Percentiles rank a stretch among this genome's conserved stretches.
phyloP scores from a whole-genome alignment of 768 basidiomycete species.

The Collybiopsis luxurians region DNA sequence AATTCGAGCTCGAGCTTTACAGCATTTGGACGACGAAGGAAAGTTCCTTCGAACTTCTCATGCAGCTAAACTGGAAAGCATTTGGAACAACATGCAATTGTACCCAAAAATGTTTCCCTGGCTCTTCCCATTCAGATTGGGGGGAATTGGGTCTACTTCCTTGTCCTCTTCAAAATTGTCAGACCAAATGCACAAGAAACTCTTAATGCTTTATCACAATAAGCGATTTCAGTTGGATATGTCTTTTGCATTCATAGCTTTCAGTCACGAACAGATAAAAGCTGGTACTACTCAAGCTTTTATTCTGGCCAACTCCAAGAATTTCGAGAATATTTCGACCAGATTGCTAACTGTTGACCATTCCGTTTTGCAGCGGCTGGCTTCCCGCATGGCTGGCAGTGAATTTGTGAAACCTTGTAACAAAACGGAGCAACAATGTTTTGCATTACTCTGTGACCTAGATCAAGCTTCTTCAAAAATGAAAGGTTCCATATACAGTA shows the following conservation, averaged over 20 bases:
- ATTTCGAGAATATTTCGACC: constrained; percentile 15
- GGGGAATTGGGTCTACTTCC: constrained; percentile 16
- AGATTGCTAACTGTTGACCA: constrained; percentile 13
- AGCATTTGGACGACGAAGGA: constrained; percentile 20
- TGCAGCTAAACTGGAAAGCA: constrained; percentile 15
- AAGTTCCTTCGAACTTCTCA: constrained; percentile 27
- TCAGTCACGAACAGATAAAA: constrained; percentile 31
- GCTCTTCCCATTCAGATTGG: constrained; percentile 38
- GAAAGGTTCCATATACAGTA: constrained; percentile 20
- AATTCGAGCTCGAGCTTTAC: constrained; percentile 21
- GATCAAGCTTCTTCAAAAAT: constrained; percentile 21
- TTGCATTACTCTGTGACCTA: constrained; percentile 21
- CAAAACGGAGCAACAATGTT: constrained; percentile 21
- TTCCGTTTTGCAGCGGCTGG: constrained; percentile 8
- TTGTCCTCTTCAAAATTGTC: constrained; percentile 9
- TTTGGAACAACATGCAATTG: constrained; percentile 29
- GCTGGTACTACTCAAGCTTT: constrained; percentile 17
- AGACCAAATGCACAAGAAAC: constrained; percentile 18
- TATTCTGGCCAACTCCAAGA: constrained; percentile 12
- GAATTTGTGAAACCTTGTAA: constrained; percentile 15
- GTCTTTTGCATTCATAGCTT: constrained; percentile 28
- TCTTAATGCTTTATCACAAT: constrained; percentile 32
- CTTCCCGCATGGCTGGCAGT: constrained; percentile 7
- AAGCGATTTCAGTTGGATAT: constrained; percentile 31
- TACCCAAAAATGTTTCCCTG: constrained; percentile 42